A percentile compares a stretch with the other conserved stretches of the same genome.
Conservation (phyloP, 1,284 basidiomycete species). For the Apiotrichum veenhuisii region DNA sequence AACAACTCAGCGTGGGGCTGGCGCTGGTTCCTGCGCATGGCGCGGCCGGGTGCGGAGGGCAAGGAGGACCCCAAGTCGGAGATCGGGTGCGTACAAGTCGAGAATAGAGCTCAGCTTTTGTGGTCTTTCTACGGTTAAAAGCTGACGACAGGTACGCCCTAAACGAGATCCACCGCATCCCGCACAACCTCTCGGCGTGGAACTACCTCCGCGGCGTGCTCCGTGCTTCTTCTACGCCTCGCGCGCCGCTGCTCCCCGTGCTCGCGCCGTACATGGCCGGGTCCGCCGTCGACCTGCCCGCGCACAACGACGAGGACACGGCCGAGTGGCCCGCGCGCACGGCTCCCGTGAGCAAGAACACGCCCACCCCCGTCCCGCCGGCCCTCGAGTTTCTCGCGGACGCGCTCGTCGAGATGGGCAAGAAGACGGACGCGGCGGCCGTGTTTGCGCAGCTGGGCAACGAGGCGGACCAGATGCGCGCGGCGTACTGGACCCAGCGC, state of each 20-base stretch:
- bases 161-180: conserved; percentile 74
- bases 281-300: conserved; percentile 24
- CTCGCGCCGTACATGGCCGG: conserved; percentile 60
- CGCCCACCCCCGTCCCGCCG: conserved; percentile 66
- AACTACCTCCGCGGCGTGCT: conserved; percentile 76
- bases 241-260: conserved; percentile 58
- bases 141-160: conserved; percentile 56
- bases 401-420: conserved; percentile 60
- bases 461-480: conserved; percentile 68
- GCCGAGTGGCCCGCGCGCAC: conserved; percentile 26
- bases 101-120: too few relatives aligned
- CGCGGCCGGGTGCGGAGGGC: conserved; percentile 55
- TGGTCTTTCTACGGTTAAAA: conserved; percentile 1
- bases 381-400: conserved; percentile 87
- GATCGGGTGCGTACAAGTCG: conserved; percentile 69
- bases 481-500: conserved; percentile 42
- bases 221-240: conserved; percentile 47
- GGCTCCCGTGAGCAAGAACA: conserved; percentile 57
- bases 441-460: conserved; percentile 68
- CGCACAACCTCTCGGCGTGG: conserved; percentile 90
- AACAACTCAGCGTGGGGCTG: conserved; percentile 99
- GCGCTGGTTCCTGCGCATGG: conserved; percentile 86
- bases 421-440: conserved; percentile 54
- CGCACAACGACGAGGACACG: conserved; percentile 25
- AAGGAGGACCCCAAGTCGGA: conserved; percentile 53